Conservation (phyloP, 441 rosid genomes). For the Oxalis stricta region DNA sequence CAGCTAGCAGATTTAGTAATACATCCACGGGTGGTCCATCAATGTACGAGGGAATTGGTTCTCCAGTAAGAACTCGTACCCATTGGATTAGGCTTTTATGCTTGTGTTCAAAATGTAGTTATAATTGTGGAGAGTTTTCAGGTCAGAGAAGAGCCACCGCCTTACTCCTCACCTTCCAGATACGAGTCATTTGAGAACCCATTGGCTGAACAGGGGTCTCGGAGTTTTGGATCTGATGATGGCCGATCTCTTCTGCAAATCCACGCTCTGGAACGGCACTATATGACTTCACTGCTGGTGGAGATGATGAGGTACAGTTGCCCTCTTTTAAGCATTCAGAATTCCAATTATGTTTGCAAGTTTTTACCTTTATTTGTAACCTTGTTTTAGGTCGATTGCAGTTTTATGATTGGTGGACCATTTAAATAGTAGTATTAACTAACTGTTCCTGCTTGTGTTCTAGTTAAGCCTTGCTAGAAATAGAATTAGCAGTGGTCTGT, state of each 20-base stretch:
- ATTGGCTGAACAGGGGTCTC: conserved; percentile 43
- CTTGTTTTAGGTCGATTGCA: background rate
- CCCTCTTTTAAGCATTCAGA: background rate
- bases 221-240: conserved; percentile 55
- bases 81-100: background rate
- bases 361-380: background rate
- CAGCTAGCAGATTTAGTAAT: conserved; percentile 38
- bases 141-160: conserved; percentile 93
- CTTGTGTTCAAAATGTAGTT: conserved; percentile 5
- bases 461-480: background rate
- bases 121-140: conserved; percentile 20
- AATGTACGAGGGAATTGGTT: conserved; percentile 50
- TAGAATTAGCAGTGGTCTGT: background rate
- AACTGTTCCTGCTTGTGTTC: background rate
- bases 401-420: background rate
- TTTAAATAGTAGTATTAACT: background rate
- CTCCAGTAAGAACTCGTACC: conserved; percentile 39
- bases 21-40: conserved; percentile 17
- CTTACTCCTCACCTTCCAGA: conserved; percentile 53
- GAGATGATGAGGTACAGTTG: conserved; percentile 90
- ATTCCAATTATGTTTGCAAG: background rate
- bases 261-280: conserved; percentile 71
- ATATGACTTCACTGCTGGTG: conserved; percentile 96
- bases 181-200: conserved; percentile 76
- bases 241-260: conserved; percentile 47